Evolutionary conservation across 148 eudicot genomes (phyloP), one percentile per base, ranked within the genome.

Genomic region (Persicaria maculosa): DNA sequence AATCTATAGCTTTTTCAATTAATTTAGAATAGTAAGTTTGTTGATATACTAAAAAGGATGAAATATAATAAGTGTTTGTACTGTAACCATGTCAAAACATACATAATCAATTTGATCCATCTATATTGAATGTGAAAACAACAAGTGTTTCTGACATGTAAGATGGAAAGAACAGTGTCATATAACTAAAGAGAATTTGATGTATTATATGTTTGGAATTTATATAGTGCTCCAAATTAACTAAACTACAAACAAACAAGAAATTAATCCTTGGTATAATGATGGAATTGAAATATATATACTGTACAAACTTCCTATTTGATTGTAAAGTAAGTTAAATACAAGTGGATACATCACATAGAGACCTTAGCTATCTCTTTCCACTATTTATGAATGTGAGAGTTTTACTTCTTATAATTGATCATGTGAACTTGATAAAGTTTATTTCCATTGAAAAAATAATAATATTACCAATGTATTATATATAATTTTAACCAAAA

Each of bases 321-420:
- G 43, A 14, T 17, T 4, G 43, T 10, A 65, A 14, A 12, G 9
- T 31, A 31, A 36, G 46, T 65, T 65, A 7, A 40, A 65, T 65
- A 43, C 70, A 14, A 65, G 70, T 40, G 70, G 70, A 65, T 36
- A 43, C 70, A 65, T 65, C 46, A 65, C 43, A 65, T 65, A 36
- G 69, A 65, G 70, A 65, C 70, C 40, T 65, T 65, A 65, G 43
- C 70, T n/a, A 64, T 40, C 47, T 40, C 70, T 65, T 65, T 65
- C 70, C 70, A 65, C 70, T 65, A 65, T 43, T 14, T 43, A 65
- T 40, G 70, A 65, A 65, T 36, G 67, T 59, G 44, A 59, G 22
- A 22, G 43, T 59, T 59, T 31, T 31, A 31, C 40, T 31, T 40
- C 22, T 59, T 36, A 65, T 65, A 36, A 65, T 45, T 15, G 46